Percentiles rank a stretch among this genome's conserved stretches.
These are phyloP conservation scores for Litsea cubeba DNA, from an alignment of 164 flowering plant genomes.

Conservation along the genomic window DNA sequence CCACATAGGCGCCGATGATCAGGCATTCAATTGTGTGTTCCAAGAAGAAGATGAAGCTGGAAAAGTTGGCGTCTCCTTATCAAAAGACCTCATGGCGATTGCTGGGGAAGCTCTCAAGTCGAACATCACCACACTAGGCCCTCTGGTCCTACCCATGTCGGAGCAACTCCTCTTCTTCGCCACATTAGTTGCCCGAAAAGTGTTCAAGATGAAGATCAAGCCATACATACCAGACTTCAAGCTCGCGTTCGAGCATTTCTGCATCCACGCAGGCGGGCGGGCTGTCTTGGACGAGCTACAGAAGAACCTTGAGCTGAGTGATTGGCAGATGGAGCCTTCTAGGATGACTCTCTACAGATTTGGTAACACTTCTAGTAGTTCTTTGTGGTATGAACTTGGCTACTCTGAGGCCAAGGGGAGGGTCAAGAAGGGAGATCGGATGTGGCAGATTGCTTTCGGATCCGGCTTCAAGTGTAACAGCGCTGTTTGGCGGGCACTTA, in stretches of 20 bases:
- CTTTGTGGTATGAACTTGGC: conserved; percentile 73
- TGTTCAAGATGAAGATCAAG: conserved; percentile 73
- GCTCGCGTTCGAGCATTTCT: conserved; percentile 10
- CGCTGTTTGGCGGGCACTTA: conserved; percentile 68
- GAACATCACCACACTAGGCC: conserved; percentile 78
- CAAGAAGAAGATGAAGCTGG: conserved; percentile 31
- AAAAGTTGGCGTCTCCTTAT: neutral
- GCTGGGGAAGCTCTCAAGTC: conserved; percentile 86
- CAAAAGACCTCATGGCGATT: conserved; percentile 70
- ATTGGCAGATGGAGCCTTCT: conserved; percentile 88
- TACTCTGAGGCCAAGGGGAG: conserved; percentile 29
- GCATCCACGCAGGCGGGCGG: conserved; percentile 87
- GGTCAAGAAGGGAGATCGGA: conserved; percentile 58
- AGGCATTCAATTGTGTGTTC: conserved; percentile 32
- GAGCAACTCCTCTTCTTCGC: conserved; percentile 70
- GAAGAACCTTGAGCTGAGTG: conserved; percentile 63
- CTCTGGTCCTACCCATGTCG: conserved; percentile 79
- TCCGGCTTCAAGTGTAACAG: conserved; percentile 84
- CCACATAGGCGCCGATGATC: conserved; percentile 35
- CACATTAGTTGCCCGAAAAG: conserved; percentile 54
- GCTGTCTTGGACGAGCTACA: conserved; percentile 76
- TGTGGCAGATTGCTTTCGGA: conserved; percentile 77
- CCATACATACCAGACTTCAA: conserved; percentile 47
- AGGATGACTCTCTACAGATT: conserved; percentile 67
- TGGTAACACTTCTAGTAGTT: conserved; percentile 77